Evolutionary conservation across 305 asterid genomes (phyloP).

Genomic region (Lippia alba): DNA sequence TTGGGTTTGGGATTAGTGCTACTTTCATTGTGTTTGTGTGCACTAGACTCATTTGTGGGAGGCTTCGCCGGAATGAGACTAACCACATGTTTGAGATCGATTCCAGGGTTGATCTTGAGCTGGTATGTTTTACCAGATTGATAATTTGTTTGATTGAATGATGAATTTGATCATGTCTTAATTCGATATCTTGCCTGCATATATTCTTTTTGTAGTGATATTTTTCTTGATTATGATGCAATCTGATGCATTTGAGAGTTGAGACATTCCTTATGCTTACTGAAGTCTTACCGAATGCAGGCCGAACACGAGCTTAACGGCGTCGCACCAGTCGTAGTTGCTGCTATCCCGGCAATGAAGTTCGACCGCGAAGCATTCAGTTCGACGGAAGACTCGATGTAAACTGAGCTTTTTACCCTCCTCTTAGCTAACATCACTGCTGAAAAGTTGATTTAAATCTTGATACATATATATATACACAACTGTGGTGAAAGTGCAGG

Average conservation of each 20-base stretch:
- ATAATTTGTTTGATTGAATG: neutral
- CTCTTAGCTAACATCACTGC: too few species aligned
- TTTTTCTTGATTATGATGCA: neutral
- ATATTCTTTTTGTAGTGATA: neutral
- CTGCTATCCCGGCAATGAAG: constrained; percentile 88
- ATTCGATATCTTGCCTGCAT: neutral
- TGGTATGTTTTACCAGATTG: constrained; percentile 49
- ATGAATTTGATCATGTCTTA: constrained; percentile 3
- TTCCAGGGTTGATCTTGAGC: constrained; percentile 73
- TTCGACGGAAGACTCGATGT: constrained; percentile 78
- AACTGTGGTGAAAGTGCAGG: constrained; percentile 45
- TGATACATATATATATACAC: neutral
- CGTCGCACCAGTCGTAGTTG: constrained; percentile 72
- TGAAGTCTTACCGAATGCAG: constrained; percentile 40
- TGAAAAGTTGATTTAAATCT: neutral
- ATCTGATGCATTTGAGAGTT: neutral
- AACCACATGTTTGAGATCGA: constrained; percentile 74
- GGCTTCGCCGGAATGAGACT: constrained; percentile 66
- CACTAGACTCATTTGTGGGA: constrained; percentile 78
- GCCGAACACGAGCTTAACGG: constrained; percentile 65
- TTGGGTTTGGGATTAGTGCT: constrained; percentile 96
- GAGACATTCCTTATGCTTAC: neutral
- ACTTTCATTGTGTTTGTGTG: constrained; percentile 90
- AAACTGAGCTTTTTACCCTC: too few species aligned
- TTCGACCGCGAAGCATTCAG: constrained; percentile 72